A percentile compares a stretch with the other conserved stretches of the same genome.
Conservation (phyloP, 352 stramenopile species). For the Phytophthora sp. region DNA sequence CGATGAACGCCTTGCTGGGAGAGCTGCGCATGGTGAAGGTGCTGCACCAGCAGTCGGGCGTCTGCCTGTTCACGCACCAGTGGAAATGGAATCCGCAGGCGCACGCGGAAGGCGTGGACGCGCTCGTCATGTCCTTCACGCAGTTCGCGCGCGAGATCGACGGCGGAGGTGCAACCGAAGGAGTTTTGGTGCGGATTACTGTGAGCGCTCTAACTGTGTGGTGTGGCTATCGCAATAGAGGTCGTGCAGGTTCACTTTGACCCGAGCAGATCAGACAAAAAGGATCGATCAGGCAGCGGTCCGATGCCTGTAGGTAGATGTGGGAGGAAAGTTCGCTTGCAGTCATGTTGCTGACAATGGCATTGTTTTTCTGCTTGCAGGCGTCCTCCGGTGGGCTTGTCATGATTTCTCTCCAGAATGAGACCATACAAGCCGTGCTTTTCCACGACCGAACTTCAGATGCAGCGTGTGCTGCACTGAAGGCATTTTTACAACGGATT, state of each 20-base stretch:
- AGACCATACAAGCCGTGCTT: slow-evolving; percentile 67
- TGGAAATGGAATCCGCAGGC: slow-evolving; percentile 86
- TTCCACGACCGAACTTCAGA: slow-evolving; percentile 80
- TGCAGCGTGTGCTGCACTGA: slow-evolving; percentile 48
- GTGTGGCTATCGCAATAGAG: slow-evolving; percentile 36
- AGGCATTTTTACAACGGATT: slow-evolving; percentile 64
- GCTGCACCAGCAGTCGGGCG: slow-evolving; percentile 65
- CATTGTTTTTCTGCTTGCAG: slow-evolving; percentile 14
- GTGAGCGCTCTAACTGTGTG: slow-evolving; percentile 32
- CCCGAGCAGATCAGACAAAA: slow-evolving; percentile 37
- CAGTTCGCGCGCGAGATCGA: slow-evolving; percentile 90
- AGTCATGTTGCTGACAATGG: background rate
- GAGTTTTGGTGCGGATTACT: background rate
- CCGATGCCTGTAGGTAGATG: slow-evolving; percentile 27
- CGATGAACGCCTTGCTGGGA: slow-evolving; percentile 43
- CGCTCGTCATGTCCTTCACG: slow-evolving; percentile 83
- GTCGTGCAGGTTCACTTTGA: slow-evolving; percentile 79
- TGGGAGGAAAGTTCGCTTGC: too few species aligned
- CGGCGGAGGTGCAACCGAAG: slow-evolving; percentile 51
- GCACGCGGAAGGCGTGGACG: slow-evolving; percentile 71
- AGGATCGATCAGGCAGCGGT: slow-evolving; percentile 26
- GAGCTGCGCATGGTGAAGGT: slow-evolving; percentile 81
- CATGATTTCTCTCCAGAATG: slow-evolving; percentile 76
- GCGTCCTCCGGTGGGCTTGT: slow-evolving; percentile 54
- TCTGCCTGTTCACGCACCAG: slow-evolving; percentile 77